Conservation (phyloP, 352 stramenopile species). For the Phytophthora melonis region DNA sequence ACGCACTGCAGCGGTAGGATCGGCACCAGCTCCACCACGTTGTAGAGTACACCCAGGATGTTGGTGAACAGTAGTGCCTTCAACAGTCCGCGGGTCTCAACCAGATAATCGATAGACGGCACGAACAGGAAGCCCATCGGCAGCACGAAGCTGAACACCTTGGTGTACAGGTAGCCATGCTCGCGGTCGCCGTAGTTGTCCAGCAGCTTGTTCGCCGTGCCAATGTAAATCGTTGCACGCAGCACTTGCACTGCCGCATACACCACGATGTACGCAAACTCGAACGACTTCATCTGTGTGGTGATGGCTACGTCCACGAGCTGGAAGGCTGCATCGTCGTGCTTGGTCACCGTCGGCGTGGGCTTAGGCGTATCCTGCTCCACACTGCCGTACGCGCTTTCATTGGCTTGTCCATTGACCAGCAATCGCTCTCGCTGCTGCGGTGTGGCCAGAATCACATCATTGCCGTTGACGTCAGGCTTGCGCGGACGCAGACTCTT, state of each 20-base stretch:
- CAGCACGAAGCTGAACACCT: constrained; percentile 88
- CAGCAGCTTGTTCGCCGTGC: constrained; percentile 86
- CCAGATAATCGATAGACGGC: constrained; percentile 84
- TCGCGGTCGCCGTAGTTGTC: constrained; percentile 84
- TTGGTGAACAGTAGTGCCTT: constrained; percentile 83
- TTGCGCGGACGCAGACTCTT: constrained; percentile 44
- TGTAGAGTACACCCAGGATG: constrained; percentile 76
- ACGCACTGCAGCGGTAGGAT: constrained; percentile 69
- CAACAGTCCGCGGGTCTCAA: constrained; percentile 74
- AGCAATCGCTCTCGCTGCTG: constrained; percentile 48
- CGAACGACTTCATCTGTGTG: constrained; percentile 80
- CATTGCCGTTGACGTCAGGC: constrained; percentile 22
- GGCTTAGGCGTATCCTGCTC: constrained; percentile 19
- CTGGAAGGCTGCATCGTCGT: constrained; percentile 37
- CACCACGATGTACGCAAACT: constrained; percentile 80
- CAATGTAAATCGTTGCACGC: constrained; percentile 86
- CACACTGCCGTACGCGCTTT: constrained; percentile 37
- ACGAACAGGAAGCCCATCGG: constrained; percentile 89
- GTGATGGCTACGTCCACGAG: constrained; percentile 66
- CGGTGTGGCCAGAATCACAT: constrained; percentile 14
- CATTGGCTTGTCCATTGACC: constrained; percentile 27
- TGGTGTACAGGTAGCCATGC: constrained; percentile 78
- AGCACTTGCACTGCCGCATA: constrained; percentile 83
- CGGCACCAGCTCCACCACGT: constrained; percentile 73
- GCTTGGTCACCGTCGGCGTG: constrained; percentile 16